These are phyloP conservation scores for Neurospora hispaniola DNA, from an alignment of 495 filamentous ascomycete species.

Conservation along the genomic window DNA sequence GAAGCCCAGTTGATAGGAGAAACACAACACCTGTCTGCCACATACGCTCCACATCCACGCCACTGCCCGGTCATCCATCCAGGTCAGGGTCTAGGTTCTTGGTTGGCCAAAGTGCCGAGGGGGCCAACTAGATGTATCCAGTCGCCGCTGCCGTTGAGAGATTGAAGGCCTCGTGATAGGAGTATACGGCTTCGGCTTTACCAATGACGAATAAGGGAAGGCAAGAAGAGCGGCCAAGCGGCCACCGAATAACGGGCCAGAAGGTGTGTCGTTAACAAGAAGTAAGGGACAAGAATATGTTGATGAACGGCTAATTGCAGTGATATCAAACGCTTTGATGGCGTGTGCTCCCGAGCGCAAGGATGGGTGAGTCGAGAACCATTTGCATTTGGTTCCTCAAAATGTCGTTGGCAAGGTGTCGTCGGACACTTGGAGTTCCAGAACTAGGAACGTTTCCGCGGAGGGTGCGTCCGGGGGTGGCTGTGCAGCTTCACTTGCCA, in stretches of 20 bases:
- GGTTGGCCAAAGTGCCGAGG: not conserved
- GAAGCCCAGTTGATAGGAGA: not conserved
- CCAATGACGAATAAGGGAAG: not conserved
- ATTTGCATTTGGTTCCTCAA: too few species aligned
- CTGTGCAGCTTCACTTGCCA: not conserved
- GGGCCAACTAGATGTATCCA: not conserved
- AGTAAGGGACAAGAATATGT: not conserved
- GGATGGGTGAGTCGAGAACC: not conserved
- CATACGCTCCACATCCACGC: not conserved
- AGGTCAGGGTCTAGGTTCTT: not conserved
- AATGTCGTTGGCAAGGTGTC: too few species aligned
- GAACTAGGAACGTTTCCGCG: not conserved
- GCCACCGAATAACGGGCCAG: not conserved
- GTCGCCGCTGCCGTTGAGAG: not conserved
- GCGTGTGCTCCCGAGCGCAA: not conserved
- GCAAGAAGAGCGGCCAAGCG: not conserved
- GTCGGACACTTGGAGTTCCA: too few species aligned
- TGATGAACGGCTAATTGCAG: not conserved
- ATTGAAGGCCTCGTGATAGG: not conserved
- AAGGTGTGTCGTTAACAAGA: not conserved
- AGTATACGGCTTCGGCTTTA: not conserved
- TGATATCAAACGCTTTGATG: too few species aligned
- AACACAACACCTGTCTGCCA: not conserved
- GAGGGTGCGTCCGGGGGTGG: not conserved
- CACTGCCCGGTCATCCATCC: not conserved